These are phyloP conservation scores for Bruguiera hainesii DNA, from an alignment of 441 rosid genomes.

Conservation along the genomic window DNA sequence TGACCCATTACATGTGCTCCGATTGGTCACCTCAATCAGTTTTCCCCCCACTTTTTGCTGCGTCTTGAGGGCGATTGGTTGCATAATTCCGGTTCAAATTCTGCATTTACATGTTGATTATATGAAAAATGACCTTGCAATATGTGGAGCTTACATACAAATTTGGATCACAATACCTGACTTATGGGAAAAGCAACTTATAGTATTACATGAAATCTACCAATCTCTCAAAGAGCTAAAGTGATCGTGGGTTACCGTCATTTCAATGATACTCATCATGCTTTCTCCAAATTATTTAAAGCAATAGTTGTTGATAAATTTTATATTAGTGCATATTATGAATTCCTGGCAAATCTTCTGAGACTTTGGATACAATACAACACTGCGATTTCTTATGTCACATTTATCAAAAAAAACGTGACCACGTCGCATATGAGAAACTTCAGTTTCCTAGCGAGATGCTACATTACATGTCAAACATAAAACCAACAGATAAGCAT, in stretches of 20 bases:
- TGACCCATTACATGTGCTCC: too few relatives aligned
- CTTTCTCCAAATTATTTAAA: too few relatives aligned
- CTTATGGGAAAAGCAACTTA: too few relatives aligned
- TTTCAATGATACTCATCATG: too few relatives aligned
- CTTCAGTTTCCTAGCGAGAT: conserved; percentile 6
- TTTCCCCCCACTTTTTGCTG: background rate
- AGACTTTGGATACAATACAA: too few relatives aligned
- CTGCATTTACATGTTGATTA: background rate
- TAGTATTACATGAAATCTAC: too few relatives aligned
- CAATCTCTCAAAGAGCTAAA: conserved; percentile 4
- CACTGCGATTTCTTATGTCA: too few relatives aligned
- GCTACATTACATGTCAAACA: background rate
- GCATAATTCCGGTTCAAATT: conserved; percentile 5
- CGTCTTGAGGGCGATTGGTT: background rate
- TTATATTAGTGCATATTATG: background rate
- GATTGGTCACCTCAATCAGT: conserved; percentile 9
- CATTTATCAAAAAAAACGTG: background rate
- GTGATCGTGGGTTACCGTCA: background rate
- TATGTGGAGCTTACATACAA: background rate
- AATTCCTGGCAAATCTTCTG: background rate
- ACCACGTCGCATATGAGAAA: conserved; percentile 11
- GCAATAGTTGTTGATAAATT: too few relatives aligned
- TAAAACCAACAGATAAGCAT: conserved; percentile 6
- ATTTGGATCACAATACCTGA: background rate
- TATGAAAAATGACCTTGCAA: background rate